Base-by-base conservation (phyloP, 208 protist species). In the Vickermania spadyakhi region DNA sequence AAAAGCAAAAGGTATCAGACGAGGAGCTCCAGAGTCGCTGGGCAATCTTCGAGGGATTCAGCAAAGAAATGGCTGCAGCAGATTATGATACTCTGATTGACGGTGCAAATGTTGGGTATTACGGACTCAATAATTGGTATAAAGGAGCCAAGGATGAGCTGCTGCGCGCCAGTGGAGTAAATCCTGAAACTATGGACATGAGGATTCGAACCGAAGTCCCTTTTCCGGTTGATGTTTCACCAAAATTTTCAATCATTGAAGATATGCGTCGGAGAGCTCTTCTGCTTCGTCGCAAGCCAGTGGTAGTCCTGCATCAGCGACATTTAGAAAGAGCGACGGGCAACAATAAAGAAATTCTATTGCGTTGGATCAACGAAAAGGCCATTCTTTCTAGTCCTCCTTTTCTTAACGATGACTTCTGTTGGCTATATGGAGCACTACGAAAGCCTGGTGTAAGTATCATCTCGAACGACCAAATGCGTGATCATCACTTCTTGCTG, bases 321-420 rank as follows among this genome's bases (percentile, higher is more conserved):
- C 87, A 94, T 56, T 14, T 77, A 42, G 30, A 60, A 30, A 30
- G 69, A 51, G 55, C 55, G 26, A 66, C 68, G 18, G 42, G 21
- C 28, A 49, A 2, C 28, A 93, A 87, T 68, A 56, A 41, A 30
- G 27, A 31, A 3, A 68, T 79, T 41, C 55, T 87, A 51, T 11
- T 27, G 18, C 60, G 72, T 41, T 94, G 87, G 84, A 28, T 62
- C 18, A 56, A 45, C 21, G 64, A 73, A 29, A 58, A 60, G 0
- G 58, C 72, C 1, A 27, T 91, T 14, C 56, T 91, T 51, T 66
- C 75, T 0, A 91, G 82, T 62, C 87, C 87, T 0, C 62, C 63
- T 3, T 91, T 94, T 62, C 64, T 90, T n/a, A 91, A 90, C 68
- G 86, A 93, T 52, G 86, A 93, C 59, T 89, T 86, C 68, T 90